Base-by-base conservation (phyloP, 345 rosid genomes). In the Lepidium aucheri region DNA sequence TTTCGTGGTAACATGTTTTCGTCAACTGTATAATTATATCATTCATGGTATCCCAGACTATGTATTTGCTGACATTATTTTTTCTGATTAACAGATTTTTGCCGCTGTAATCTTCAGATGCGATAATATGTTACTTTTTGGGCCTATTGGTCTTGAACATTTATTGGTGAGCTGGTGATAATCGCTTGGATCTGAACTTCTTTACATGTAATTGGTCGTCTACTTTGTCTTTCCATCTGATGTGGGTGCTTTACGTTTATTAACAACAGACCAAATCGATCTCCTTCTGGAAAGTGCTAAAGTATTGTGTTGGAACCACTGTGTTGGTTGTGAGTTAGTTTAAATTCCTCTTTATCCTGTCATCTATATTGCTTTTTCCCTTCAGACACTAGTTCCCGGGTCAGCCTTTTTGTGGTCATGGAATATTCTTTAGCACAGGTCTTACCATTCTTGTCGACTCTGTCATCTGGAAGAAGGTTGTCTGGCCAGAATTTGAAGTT, bases 401-500 rank as follows among this genome's bases (percentile, higher is more conserved):
- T 63, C 66, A 33, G 32, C 24, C 53, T 55, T 61, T 54, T 54
- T 65, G 56, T 72, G 69, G 68, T 75, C 39, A 44, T 73, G 42
- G 47, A 60, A 67, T 78, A 60, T 47, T 68, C 41, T 46, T n/a
- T 67, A 34, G 50, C 41, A 62, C 97, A 94, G 99, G 95, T 77
- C 80, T 94, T 65, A 83, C 96, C 35, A 52, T 79, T 30, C 53
- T 74, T 68, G 83, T 94, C 78, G 97, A 94, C 81, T 90, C 99
- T 54, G 67, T 94, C 65, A 82, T 90, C 90, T 94, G 99, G 97
- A 87, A 81, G 85, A 84, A 64, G 74, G 68, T 82, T 53, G 53
- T 81, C 60, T 94, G 97, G 97, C 97, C 97, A 60, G 97, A 94
- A 75, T 88, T 94, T 73, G 88, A 90, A 86, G 97, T 94, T 77